A percentile compares a stretch with the other conserved stretches of the same genome.
Evolutionary conservation across 2,329 filamentous ascomycete species (phyloP).

Genomic region (Davidsoniella neocaledoniae): DNA sequence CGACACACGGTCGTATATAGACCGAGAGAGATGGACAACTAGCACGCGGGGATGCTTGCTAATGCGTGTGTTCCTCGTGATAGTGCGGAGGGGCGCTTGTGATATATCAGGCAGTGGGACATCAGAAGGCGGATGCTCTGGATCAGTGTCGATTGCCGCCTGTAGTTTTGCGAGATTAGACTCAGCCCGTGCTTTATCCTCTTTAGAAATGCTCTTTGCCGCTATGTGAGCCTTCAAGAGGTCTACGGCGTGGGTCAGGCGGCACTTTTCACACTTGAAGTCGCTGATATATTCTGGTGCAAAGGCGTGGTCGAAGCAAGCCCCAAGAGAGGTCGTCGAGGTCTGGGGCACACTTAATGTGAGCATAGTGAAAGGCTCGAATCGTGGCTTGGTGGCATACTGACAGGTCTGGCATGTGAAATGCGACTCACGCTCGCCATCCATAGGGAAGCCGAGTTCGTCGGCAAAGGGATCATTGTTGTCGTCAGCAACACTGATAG

Average conservation of each 20-base stretch:
- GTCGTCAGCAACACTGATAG: neutral
- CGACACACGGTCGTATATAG: conserved; percentile 73
- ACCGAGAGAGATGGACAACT: conserved; percentile 80
- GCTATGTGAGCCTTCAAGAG: conserved; percentile 42
- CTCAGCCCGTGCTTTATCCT: conserved; percentile 23
- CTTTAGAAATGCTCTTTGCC: conserved; percentile 32
- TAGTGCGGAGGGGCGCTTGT: conserved; percentile 62
- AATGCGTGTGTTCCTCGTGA: conserved; percentile 76
- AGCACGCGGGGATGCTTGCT: conserved; percentile 78
- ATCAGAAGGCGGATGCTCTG: conserved; percentile 41
- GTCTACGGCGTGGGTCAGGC: conserved; percentile 62
- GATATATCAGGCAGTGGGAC: conserved; percentile 56
- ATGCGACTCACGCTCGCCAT: conserved; percentile 84
- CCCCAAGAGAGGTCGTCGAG: conserved; percentile 61
- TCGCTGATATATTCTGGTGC: conserved; percentile 95
- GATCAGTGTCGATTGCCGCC: conserved; percentile 57
- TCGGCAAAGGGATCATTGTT: conserved; percentile 6
- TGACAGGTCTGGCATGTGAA: conserved; percentile 82
- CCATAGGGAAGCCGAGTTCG: conserved; percentile 73
- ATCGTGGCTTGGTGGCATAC: conserved; percentile 71
- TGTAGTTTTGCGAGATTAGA: conserved; percentile 49
- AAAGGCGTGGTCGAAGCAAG: conserved; percentile 85
- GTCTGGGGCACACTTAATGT: conserved; percentile 82
- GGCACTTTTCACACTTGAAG: conserved; percentile 87
- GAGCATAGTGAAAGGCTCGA: conserved; percentile 77